A percentile compares a stretch with the other conserved stretches of the same genome.
These are phyloP conservation scores for Pseudogymnoascus sp. DNA, from an alignment of 2,329 filamentous ascomycete genomes.

Conservation along the genomic window DNA sequence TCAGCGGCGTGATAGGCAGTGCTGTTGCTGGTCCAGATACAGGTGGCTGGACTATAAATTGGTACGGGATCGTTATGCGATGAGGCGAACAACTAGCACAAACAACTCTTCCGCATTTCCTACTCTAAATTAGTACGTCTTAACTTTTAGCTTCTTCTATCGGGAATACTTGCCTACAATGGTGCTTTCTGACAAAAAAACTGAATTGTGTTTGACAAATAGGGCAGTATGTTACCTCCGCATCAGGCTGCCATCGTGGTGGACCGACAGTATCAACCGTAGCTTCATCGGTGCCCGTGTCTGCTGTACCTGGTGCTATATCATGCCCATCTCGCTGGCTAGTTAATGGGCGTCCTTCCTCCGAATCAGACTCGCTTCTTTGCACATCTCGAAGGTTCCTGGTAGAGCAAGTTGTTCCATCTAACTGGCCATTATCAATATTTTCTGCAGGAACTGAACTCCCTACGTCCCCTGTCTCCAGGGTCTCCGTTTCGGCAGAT, in stretches of 20 bases:
- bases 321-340: not conserved
- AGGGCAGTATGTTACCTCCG: slow-evolving; percentile 71
- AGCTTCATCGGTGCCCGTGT: not conserved
- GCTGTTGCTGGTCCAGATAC: slow-evolving; percentile 24
- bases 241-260: slow-evolving; percentile 82
- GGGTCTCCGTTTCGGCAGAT: not conserved
- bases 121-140: slow-evolving; percentile 25
- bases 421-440: not conserved
- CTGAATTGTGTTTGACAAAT: slow-evolving; percentile 75
- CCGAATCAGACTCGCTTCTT: not conserved
- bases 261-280: slow-evolving; percentile 38
- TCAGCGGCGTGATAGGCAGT: not conserved
- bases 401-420: not conserved
- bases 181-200: slow-evolving; percentile 82
- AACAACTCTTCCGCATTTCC: slow-evolving; percentile 88
- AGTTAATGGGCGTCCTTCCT: not conserved
- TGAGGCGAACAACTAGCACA: slow-evolving; percentile 87
- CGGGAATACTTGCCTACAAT: slow-evolving; percentile 59
- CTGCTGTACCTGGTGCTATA: not conserved
- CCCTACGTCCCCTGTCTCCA: not conserved
- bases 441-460: not conserved
- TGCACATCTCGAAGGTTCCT: not conserved
- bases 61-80: slow-evolving; percentile 85
- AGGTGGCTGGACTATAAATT: slow-evolving; percentile 81
- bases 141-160: not conserved